A percentile compares a stretch with the other conserved stretches of the same genome.
These are phyloP conservation scores for Leishmania braziliensis DNA, from an alignment of 208 protist species.

Conservation along the genomic window DNA sequence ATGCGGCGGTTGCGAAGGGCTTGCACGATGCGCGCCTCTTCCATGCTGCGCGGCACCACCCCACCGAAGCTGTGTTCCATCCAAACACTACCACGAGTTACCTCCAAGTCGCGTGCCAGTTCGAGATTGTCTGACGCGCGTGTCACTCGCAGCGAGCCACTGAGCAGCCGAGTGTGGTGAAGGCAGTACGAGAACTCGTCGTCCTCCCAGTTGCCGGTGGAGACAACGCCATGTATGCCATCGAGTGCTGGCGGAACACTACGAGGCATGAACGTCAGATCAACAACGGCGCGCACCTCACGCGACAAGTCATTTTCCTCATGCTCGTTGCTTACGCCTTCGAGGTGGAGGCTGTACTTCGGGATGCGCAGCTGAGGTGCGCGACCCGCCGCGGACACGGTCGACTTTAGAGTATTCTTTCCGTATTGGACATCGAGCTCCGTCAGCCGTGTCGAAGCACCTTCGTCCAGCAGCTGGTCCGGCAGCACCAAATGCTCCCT, in stretches of 20 bases:
- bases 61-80: conserved; percentile 65
- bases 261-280: conserved; percentile 48
- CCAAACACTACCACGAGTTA: conserved; percentile 44
- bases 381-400: conserved; percentile 3
- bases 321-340: conserved; percentile 53
- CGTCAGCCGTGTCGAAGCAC: conserved; percentile 28
- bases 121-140: conserved; percentile 54
- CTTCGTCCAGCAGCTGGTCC: conserved; percentile 37
- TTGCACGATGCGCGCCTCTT: conserved; percentile 40
- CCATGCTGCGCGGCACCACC: conserved; percentile 41
- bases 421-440: conserved; percentile 50
- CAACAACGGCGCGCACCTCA: conserved; percentile 52
- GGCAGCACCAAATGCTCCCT: conserved; percentile 40
- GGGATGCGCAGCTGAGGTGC: conserved; percentile 16
- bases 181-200: conserved; percentile 55
- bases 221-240: conserved; percentile 52
- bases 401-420: conserved; percentile 30
- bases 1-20: conserved; percentile 26
- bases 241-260: conserved; percentile 41
- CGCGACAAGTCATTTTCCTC: conserved; percentile 30
- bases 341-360: conserved; percentile 53
- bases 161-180: conserved; percentile 41
- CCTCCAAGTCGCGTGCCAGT: conserved; percentile 31
- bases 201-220: conserved; percentile 47
- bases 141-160: conserved; percentile 41